These are phyloP conservation scores for Talaromyces sp. DNA, from an alignment of 2,329 filamentous ascomycete species.

Conservation along the genomic window DNA sequence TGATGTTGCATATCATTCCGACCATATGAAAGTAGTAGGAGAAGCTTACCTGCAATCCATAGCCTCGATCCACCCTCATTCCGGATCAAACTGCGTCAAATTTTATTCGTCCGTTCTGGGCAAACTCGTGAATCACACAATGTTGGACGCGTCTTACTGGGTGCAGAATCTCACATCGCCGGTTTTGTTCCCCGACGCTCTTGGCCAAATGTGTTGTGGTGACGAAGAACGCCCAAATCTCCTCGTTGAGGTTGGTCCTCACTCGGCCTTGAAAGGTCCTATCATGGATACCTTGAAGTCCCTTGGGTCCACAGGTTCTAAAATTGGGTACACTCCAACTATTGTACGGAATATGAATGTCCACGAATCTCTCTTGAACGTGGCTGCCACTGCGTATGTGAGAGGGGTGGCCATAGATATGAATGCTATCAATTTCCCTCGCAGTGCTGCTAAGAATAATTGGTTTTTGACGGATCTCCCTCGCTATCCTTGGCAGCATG, in stretches of 20 bases:
- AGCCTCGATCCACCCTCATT: background rate
- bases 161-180: slow-evolving; percentile 29
- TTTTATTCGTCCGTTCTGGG: slow-evolving; percentile 20
- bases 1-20: slow-evolving; percentile 27
- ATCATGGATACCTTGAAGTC: slow-evolving; percentile 12
- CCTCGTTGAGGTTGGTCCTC: slow-evolving; percentile 29
- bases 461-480: slow-evolving; percentile 15
- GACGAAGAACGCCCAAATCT: slow-evolving; percentile 5
- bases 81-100: background rate
- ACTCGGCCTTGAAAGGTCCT: slow-evolving; percentile 27
- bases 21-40: slow-evolving; percentile 34
- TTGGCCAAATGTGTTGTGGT: slow-evolving; percentile 14
- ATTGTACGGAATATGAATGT: slow-evolving; percentile 30
- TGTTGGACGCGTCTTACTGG: slow-evolving; percentile 25
- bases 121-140: slow-evolving; percentile 5
- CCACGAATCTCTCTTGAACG: slow-evolving; percentile 15
- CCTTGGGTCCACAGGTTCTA: background rate
- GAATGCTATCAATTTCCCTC: slow-evolving; percentile 9
- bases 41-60: slow-evolving; percentile 20
- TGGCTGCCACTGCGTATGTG: background rate
- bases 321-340: slow-evolving; percentile 24
- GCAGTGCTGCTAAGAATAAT: slow-evolving; percentile 2
- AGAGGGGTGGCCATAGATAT: slow-evolving; percentile 2
- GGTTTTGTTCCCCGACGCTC: slow-evolving; percentile 29
- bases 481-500: slow-evolving; percentile 20